Evolutionary conservation across 148 eudicot genomes (phyloP), one percentile per base, ranked within the genome.

Genomic region (Vaccinium vitisidaea): DNA sequence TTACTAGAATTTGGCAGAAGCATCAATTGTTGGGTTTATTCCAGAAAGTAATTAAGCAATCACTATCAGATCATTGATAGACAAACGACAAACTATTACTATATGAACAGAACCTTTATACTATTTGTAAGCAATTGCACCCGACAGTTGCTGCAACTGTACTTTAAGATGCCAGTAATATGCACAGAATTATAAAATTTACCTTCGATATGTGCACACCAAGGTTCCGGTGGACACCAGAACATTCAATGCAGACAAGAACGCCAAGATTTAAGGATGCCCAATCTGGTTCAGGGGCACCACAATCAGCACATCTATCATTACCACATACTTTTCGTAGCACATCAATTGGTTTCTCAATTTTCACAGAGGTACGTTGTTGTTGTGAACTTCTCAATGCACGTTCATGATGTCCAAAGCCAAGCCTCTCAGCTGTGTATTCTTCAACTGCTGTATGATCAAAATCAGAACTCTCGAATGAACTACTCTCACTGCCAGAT

Each of bases 121-220:
- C 15, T 49, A 53, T 82, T 21, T 50, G 27, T 18, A 63, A 46
- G 23, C n/a, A 81, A 78, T 36, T 78, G 75, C 69, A 39, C 50
- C 32, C 25, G 46, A 80, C 1, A 56, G 19, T 46, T 46, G 19
- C 21, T 19, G 36, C 48, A 21, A 58, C 0, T 16, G 16, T 61
- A 14, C 25, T 36, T 67, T n/a, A 46, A 81, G 74, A 49, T 30
- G 69, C 14, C 50, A 39, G 80, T 48, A 15, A 11, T 67, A 36
- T 73, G 32, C 77, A 56, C 82, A 67, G 80, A 84, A 21, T 27
- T 27, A 77, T 27, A 23, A 61, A 71, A 69, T 86, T 83, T 87
- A 97, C 99, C 98, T 97, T 97, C 49, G 99, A 97, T 91, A 97
- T 94, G 87, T 97, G 99, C 88, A 97, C 99, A 79, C 99, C 99